Evolutionary conservation across 192 early-diverging fungal species (phyloP).

Genomic region (Entomortierella parvispora): DNA sequence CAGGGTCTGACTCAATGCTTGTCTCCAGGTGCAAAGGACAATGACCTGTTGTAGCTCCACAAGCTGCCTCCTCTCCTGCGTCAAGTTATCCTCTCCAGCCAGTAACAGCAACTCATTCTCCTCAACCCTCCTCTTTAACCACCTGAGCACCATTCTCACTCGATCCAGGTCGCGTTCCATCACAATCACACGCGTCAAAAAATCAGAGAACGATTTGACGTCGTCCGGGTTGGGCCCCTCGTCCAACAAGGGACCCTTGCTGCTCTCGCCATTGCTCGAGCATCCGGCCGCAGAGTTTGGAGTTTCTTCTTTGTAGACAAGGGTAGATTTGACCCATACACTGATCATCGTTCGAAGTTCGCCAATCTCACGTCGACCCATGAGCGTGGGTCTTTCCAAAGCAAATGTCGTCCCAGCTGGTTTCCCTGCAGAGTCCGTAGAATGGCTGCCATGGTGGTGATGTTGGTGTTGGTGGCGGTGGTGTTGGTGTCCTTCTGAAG

Average conservation of each 20-base stretch:
- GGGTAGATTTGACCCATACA: slow-evolving; percentile 34
- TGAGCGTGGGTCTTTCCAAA: slow-evolving; percentile 22
- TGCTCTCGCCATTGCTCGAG: not conserved
- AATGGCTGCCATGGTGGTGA: not conserved
- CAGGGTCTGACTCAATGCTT: slow-evolving; percentile 7
- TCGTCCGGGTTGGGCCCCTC: slow-evolving; percentile 48
- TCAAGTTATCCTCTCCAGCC: not conserved
- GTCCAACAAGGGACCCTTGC: slow-evolving; percentile 4
- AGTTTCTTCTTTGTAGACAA: slow-evolving; percentile 8
- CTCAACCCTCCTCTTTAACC: slow-evolving; percentile 15
- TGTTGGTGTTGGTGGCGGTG: not conserved
- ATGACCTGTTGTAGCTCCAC: not conserved
- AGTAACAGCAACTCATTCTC: slow-evolving; percentile 16
- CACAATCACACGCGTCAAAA: slow-evolving; percentile 26
- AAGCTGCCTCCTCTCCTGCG: not conserved
- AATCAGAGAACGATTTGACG: slow-evolving; percentile 35
- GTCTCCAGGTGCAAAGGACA: slow-evolving; percentile 19
- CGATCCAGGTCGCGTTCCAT: slow-evolving; percentile 47
- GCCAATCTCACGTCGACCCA: slow-evolving; percentile 19
- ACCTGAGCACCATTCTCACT: slow-evolving; percentile 26
- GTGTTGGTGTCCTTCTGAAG: too few relatives aligned
- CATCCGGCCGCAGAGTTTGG: not conserved
- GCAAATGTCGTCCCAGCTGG: not conserved
- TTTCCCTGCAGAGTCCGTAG: not conserved
- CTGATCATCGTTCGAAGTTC: slow-evolving; percentile 22